Base-by-base conservation (phyloP, 352 stramenopile genomes). In the Phytophthora syringae region DNA sequence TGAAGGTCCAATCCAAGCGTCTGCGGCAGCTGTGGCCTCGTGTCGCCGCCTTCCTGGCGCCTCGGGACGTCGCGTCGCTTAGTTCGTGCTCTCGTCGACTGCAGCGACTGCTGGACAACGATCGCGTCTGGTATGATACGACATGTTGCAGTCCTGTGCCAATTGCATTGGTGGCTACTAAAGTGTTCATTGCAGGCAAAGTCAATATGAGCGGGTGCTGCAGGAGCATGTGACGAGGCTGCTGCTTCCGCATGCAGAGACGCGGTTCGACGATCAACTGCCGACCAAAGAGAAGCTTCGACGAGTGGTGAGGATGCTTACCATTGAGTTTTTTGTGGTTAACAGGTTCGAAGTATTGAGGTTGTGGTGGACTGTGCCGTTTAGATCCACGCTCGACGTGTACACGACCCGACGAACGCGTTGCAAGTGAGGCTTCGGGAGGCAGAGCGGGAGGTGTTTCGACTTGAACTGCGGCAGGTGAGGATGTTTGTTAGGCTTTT, bases 1-100 rank as follows among this genome's bases (percentile, higher is more conserved):
- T 88, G 34, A 86, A 86, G 66, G 42, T 88, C 24, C 58, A 80
- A 25, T 88, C n/a, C 24, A 88, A 88, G 71, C 72, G 79, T 18
- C 51, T 88, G 62, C 77, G 79, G 47, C 64, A 74, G 48, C 32
- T 80, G 30, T 88, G 77, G 79, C 59, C 64, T 13, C 51, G 44
- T 10, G 76, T 88, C 36, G 70, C 73, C 1, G 21, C 28, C 28
- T 88, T 82, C 56, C 49, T 88, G 21, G 43, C 54, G 43, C 66
- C 79, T 1, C 57, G 54, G 11, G 77, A 80, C 60, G 67, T 73
- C 30, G 64, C 80, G 47, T 64, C 64, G n/a, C 47, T 88, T 39
- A 64, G 64, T 16, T 67, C 55, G 27, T 68, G 75, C 3, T 85
- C 74, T 56, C 75, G 55, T 13, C 77, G 73, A 16, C 32, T 88